Evolutionary conservation across 2,329 filamentous ascomycete species (phyloP), one percentile per base, ranked within the genome.

Genomic region (Alternaria sp.): DNA sequence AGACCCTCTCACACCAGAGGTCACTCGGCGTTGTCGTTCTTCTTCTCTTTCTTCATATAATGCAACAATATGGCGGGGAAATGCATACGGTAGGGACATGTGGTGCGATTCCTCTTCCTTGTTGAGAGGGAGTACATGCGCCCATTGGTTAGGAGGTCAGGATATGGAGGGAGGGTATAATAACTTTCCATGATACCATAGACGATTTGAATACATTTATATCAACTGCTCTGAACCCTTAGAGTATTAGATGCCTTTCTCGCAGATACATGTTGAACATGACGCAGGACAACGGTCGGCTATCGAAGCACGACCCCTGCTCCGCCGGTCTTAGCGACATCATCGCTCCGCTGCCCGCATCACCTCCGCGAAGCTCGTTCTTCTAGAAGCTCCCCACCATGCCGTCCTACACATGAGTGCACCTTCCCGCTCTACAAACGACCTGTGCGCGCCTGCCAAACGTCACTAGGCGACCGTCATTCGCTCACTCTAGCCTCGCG

Each of bases 331-430:
- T 60, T 60, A 38, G 57, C 57, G 57, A 60, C 46, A 30, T 60
- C 34, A 51, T 45, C 55, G 57, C 53, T 60, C 57, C 57, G 46
- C 32, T 50, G 50, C 50, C 50, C 34, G 58, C 54, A 57, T 60
- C 63, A 68, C 60, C 65, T 66, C 62, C 57, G 62, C 60, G 54
- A 58, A 53, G 58, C 59, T 64, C 54, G 56, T 55, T 53, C 52
- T 57, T 48, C 48, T 36, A 50, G 30, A 46, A 40, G 48, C 51
- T 63, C 63, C 64, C 62, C 64, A 48, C 63, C 51, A 69, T 66
- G 62, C 54, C 30, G 36, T 54, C 58, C 60, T n/a, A 54, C 56
- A 2, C 22, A 59, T 61, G 51, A 52, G 41, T 36, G 38, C 34
- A 57, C 27, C 32, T 45, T 50, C 28, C 36, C 40, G 3, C 14